Base-by-base conservation (phyloP, 495 filamentous ascomycete genomes). In the Rusavskia elegans region DNA sequence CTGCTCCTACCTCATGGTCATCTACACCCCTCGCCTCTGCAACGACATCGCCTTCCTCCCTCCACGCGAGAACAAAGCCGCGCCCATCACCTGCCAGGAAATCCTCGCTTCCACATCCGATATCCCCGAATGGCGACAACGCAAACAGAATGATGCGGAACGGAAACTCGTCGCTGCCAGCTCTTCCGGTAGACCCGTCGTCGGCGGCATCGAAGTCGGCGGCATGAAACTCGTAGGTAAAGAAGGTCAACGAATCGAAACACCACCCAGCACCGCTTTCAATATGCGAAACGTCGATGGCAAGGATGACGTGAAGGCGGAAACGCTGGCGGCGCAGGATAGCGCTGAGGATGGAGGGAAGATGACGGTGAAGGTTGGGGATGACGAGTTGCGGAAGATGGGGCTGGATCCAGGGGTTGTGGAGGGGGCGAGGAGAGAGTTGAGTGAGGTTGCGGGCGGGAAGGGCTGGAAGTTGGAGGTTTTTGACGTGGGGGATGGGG, bases 1-100 rank as follows among this genome's bases (percentile, higher is more conserved):
- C 9, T 98, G 92, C 68, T 82, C 86, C 21, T 98, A 98, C 57
- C 68, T 96, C 40, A 94, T 98, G 87, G 79, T 94, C 1, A 80
- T 98, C 49, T 84, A 96, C 62, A 98, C 92, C 0, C 87, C 92
- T 3, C 79, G 90, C 1, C 79, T 98, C 42, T 98, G 92, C 66
- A 82, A 85, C 61, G 92, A 98, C 56, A 80, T 89, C 21, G 89
- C 90, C 6, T 98, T 98, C 66, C 72, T 86, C 38, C 89, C 90
- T 9, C 87, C 89, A 1, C 83, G 88, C 53, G 80, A 86, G 49
- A 84, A 83, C 53, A 80, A 81, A 50, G 81, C 87, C 6, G 79
- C 95, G 61, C 62, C 76, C 2, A 87, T 98, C 35, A 77, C 78
- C 53, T 98, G 92, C 60, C 75, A 77, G 8, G 77, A 81, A 50